A percentile compares a stretch with the other conserved stretches of the same genome.
phyloP scores from a whole-genome alignment of 192 early-diverging fungal species.

The Hyaloraphidium curvatum region DNA sequence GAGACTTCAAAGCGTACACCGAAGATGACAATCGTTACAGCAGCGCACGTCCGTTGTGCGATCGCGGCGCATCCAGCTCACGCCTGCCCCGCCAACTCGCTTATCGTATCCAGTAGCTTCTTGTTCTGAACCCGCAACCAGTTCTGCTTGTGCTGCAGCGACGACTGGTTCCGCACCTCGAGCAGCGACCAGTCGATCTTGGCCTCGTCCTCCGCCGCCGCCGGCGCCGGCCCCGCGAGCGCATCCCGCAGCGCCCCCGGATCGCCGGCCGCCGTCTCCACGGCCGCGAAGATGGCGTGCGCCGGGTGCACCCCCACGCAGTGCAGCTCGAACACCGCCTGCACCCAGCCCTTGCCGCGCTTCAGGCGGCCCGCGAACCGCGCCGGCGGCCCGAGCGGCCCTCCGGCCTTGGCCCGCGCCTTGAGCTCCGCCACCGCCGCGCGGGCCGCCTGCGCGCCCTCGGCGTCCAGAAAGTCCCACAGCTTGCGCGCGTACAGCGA shows the following conservation, averaged over 20 bases:
- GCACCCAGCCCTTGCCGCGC: slow-evolving; percentile 19
- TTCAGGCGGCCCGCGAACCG: slow-evolving; percentile 9
- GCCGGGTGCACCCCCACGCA: slow-evolving; percentile 15
- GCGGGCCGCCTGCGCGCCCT: slow-evolving; percentile 5
- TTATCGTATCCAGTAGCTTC: slow-evolving; percentile 31
- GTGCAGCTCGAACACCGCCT: slow-evolving; percentile 15
- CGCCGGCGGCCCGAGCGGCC: slow-evolving; percentile 21
- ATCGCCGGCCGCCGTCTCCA: slow-evolving; percentile 5
- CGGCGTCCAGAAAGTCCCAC: background rate
- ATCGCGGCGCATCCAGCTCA: too few relatives aligned
- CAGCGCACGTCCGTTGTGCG: too few relatives aligned
- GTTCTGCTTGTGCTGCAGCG: slow-evolving; percentile 44
- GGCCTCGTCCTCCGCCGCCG: background rate
- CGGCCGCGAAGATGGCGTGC: slow-evolving; percentile 20
- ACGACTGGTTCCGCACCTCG: slow-evolving; percentile 20
- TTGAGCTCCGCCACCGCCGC: slow-evolving; percentile 11
- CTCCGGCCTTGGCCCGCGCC: slow-evolving; percentile 16
- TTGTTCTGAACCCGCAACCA: slow-evolving; percentile 33
- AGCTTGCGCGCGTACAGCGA: background rate
- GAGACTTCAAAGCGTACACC: too few relatives aligned
- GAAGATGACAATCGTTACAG: too few relatives aligned
- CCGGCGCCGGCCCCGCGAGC: background rate
- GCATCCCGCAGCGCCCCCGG: background rate
- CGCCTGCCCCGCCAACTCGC: slow-evolving; percentile 18
- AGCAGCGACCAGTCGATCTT: slow-evolving; percentile 22